Conservation (phyloP, 768 basidiomycete species). For the Lactarius quietus region DNA sequence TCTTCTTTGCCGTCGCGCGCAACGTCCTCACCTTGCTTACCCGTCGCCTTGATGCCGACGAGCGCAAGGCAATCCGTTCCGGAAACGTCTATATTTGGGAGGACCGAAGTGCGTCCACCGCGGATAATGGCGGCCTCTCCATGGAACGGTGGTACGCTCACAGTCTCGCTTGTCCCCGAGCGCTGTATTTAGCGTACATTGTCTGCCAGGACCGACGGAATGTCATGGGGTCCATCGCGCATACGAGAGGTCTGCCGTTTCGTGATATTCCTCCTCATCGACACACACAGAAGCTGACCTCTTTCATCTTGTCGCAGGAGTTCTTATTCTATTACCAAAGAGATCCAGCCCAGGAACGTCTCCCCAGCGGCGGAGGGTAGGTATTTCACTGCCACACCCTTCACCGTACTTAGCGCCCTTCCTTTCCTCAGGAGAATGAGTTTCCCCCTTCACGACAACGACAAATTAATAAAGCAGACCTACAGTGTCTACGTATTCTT, state of each 20-base stretch:
- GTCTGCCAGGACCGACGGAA: conserved; percentile 55
- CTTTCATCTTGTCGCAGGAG: conserved; percentile 46
- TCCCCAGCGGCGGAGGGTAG: conserved; percentile 24
- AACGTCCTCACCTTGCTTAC: conserved; percentile 69
- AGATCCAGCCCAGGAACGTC: conserved; percentile 29
- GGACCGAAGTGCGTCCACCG: conserved; percentile 66
- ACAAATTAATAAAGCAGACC: conserved; percentile 70
- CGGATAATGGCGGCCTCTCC: conserved; percentile 71
- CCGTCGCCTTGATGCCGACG: conserved; percentile 72
- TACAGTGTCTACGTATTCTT: conserved; percentile 72
- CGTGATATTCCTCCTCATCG: background rate
- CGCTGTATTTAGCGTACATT: background rate
- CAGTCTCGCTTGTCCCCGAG: background rate
- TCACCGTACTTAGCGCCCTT: background rate
- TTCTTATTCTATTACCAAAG: conserved; percentile 81
- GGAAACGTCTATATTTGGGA: conserved; percentile 61
- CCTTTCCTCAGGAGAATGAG: conserved; percentile 38
- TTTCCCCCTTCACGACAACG: conserved; percentile 34
- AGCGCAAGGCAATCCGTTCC: conserved; percentile 50
- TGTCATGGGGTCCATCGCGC: conserved; percentile 78
- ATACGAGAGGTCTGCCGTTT: conserved; percentile 64
- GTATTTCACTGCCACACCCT: background rate
- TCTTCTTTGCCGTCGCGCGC: conserved; percentile 68
- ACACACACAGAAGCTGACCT: background rate
- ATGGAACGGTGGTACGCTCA: conserved; percentile 63